Conservation (phyloP, 129 eudicot species). For the Arctium lappa region DNA sequence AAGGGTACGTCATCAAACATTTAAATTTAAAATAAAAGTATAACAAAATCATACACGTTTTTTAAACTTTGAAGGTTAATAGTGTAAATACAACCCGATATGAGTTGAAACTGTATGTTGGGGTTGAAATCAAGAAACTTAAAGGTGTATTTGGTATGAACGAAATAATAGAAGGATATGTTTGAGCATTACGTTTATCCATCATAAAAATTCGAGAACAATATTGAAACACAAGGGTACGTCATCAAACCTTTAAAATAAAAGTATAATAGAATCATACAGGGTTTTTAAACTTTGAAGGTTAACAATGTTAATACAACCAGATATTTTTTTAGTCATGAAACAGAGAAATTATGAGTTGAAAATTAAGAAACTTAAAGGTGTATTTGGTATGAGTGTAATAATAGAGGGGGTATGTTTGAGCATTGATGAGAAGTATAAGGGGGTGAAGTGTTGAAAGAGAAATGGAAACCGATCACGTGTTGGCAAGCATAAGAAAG, state of each 20-base stretch:
- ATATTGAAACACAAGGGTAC: too few species aligned
- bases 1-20: too few species aligned
- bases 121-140: neutral
- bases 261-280: too few species aligned
- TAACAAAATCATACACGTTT: too few species aligned
- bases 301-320: too few species aligned
- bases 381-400: neutral
- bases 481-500: conserved; percentile 38
- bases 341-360: neutral
- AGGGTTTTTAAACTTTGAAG: too few species aligned
- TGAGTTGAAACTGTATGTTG: neutral
- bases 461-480: conserved; percentile 29
- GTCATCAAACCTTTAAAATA: too few species aligned
- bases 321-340: too few species aligned
- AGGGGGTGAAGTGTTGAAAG: neutral
- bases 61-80: too few species aligned
- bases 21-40: too few species aligned
- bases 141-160: neutral
- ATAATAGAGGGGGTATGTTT: neutral
- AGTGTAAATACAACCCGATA: too few species aligned
- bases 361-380: neutral
- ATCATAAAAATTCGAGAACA: too few species aligned
- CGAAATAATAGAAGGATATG: neutral
- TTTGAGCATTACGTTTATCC: neutral
- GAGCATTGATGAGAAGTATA: neutral